These are phyloP conservation scores for Grosmannia huntii DNA, from an alignment of 2,329 filamentous ascomycete genomes.

Conservation along the genomic window DNA sequence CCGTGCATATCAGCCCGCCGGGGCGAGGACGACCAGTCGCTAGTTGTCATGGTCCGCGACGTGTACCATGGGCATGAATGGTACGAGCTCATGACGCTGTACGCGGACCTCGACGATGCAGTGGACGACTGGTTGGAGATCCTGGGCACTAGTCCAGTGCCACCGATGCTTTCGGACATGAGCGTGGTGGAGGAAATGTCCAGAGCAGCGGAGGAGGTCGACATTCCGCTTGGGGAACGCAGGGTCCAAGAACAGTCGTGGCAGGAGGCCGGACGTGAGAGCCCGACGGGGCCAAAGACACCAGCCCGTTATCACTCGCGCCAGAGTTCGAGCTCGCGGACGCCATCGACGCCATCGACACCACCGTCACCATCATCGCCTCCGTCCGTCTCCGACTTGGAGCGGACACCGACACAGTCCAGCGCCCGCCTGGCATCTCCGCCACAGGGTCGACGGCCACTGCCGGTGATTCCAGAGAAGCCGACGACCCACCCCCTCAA, in stretches of 20 bases:
- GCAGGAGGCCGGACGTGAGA: background rate
- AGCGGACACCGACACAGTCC: background rate
- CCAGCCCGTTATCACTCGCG: slow-evolving; percentile 19
- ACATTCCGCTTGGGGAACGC: slow-evolving; percentile 27
- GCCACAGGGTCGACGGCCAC: background rate
- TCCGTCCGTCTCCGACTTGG: background rate
- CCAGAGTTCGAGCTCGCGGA: slow-evolving; percentile 1
- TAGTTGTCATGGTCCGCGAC: slow-evolving; percentile 72
- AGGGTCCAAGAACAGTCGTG: slow-evolving; percentile 13
- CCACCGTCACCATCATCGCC: background rate
- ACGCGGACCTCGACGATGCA: slow-evolving; percentile 62
- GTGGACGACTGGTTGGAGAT: slow-evolving; percentile 80
- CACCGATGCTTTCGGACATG: slow-evolving; percentile 9
- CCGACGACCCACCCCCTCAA: slow-evolving; percentile 19
- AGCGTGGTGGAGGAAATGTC: background rate
- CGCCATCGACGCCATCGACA: background rate
- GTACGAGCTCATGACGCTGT: slow-evolving; percentile 73
- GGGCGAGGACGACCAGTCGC: slow-evolving; percentile 55
- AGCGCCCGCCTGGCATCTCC: background rate
- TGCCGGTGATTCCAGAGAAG: slow-evolving; percentile 5
- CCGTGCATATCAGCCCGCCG: slow-evolving; percentile 65
- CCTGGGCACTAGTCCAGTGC: slow-evolving; percentile 42
- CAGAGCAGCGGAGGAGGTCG: slow-evolving; percentile 4
- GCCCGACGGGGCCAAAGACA: slow-evolving; percentile 6
- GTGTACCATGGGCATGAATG: slow-evolving; percentile 52